These are phyloP conservation scores for Termitomyces sp. DNA, from an alignment of 768 basidiomycete species.

Conservation along the genomic window DNA sequence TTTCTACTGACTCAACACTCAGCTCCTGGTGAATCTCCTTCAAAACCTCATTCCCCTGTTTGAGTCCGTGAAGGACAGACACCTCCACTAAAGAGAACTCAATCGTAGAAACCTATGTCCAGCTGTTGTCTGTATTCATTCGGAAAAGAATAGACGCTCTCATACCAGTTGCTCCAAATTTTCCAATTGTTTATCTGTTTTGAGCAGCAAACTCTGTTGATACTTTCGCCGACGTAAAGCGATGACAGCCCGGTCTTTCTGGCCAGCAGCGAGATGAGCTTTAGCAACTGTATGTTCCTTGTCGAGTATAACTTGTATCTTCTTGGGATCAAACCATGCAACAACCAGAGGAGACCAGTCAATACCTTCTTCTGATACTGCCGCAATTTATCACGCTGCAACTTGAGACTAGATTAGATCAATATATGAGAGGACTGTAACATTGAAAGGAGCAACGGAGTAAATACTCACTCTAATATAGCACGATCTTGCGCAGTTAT, in stretches of 20 bases:
- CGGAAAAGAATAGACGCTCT: conserved; percentile 4
- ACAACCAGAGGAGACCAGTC: neutral
- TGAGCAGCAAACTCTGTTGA: conserved; percentile 79
- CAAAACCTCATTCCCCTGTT: conserved; percentile 90
- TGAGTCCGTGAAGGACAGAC: conserved; percentile 86
- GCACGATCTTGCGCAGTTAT: conserved; percentile 92
- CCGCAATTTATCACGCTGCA: conserved; percentile 92
- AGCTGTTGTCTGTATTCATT: neutral
- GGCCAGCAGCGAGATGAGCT: conserved; percentile 69
- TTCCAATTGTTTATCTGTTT: conserved; percentile 88
- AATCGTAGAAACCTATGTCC: conserved; percentile 83
- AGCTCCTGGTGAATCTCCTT: conserved; percentile 94
- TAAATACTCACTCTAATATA: conserved; percentile 78
- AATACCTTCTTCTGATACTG: conserved; percentile 91
- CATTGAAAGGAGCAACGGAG: conserved; percentile 7
- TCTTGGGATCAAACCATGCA: neutral
- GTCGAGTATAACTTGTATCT: conserved; percentile 86
- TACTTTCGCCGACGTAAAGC: conserved; percentile 91
- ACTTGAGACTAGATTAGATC: conserved; percentile 68
- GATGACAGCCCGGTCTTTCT: conserved; percentile 83
- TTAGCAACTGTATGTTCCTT: conserved; percentile 89
- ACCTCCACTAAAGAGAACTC: conserved; percentile 95
- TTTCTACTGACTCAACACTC: conserved; percentile 90
- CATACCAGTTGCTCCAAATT: conserved; percentile 83
- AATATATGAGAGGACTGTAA: conserved; percentile 7